These are phyloP conservation scores for Ceratobasidium sp. DNA, from an alignment of 1,284 basidiomycete species.

Conservation along the genomic window DNA sequence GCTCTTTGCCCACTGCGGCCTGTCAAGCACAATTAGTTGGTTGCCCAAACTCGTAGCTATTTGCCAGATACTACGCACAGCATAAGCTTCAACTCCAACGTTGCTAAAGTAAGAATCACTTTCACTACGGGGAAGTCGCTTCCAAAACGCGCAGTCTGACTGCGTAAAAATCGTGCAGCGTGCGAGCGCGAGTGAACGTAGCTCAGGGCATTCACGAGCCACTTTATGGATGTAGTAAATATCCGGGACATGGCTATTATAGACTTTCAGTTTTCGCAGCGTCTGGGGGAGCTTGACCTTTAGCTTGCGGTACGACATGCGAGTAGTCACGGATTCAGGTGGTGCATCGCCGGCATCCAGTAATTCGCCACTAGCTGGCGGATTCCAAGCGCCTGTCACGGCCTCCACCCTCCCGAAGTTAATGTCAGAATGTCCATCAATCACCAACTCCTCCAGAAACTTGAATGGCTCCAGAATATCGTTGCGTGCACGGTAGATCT, in stretches of 20 bases:
- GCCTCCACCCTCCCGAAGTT: too few relatives aligned
- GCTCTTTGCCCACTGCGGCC: constrained; percentile 30
- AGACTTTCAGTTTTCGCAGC: constrained; percentile 11
- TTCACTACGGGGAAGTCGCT: constrained; percentile 9
- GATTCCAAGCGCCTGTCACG: too few relatives aligned
- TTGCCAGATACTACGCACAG: neutral
- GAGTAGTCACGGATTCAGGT: too few relatives aligned
- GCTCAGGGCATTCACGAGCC: constrained; percentile 7
- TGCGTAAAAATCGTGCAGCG: constrained; percentile 31
- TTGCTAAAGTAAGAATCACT: constrained; percentile 40
- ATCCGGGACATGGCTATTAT: constrained; percentile 37
- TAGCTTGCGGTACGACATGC: constrained; percentile 30
- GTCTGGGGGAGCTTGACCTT: constrained; percentile 5
- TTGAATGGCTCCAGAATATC: neutral
- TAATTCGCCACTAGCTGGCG: too few relatives aligned
- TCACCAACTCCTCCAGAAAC: constrained; percentile 1
- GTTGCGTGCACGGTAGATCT: neutral
- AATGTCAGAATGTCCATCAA: constrained; percentile 37
- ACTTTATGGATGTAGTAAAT: constrained; percentile 29
- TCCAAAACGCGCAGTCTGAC: constrained; percentile 15
- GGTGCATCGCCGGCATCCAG: too few relatives aligned
- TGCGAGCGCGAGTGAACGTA: constrained; percentile 16
- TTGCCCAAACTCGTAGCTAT: too few relatives aligned
- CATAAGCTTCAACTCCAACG: constrained; percentile 16
- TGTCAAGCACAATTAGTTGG: too few relatives aligned